phyloP scores from a whole-genome alignment of 768 basidiomycete genomes.

The Tylopilus plumbeoviolaceoides region DNA sequence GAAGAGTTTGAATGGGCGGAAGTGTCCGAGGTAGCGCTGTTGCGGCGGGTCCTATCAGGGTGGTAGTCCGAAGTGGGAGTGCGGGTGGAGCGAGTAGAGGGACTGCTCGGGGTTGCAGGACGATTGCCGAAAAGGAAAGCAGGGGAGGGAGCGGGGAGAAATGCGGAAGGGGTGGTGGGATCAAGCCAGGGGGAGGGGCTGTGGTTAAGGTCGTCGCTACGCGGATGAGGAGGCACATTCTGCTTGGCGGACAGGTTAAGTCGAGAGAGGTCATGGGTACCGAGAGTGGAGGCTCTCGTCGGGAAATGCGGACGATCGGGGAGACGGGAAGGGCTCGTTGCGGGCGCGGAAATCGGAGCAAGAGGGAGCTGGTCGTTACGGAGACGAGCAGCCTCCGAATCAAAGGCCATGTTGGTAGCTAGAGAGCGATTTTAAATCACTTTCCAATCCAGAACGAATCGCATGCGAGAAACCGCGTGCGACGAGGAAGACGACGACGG shows the following conservation, averaged over 20 bases:
- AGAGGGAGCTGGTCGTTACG: conserved; percentile 24
- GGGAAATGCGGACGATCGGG: conserved; percentile 54
- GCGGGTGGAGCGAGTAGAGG: conserved; percentile 41
- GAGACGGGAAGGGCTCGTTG: conserved; percentile 34
- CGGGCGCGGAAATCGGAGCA: conserved; percentile 35
- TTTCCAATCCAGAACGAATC: background rate
- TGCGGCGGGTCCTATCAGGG: conserved; percentile 43
- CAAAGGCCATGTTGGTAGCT: conserved; percentile 23
- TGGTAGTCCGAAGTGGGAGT: conserved; percentile 54
- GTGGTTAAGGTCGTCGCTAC: conserved; percentile 71
- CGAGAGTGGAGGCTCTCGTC: conserved; percentile 62
- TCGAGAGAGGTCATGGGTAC: conserved; percentile 51
- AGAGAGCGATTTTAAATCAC: background rate
- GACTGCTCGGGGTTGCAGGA: conserved; percentile 53
- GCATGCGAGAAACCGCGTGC: background rate
- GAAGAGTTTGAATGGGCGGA: conserved; percentile 58
- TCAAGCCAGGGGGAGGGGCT: conserved; percentile 14
- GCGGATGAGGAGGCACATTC: conserved; percentile 45
- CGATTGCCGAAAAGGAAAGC: conserved; percentile 52
- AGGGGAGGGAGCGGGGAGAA: conserved; percentile 43
- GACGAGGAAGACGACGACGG: background rate
- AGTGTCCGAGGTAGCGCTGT: conserved; percentile 46
- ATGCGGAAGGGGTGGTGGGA: conserved; percentile 6
- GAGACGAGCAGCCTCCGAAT: conserved; percentile 26
- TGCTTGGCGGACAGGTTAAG: conserved; percentile 36